Evolutionary conservation across 768 basidiomycete genomes (phyloP).

Genomic region (Leccinum longicurvipes): DNA sequence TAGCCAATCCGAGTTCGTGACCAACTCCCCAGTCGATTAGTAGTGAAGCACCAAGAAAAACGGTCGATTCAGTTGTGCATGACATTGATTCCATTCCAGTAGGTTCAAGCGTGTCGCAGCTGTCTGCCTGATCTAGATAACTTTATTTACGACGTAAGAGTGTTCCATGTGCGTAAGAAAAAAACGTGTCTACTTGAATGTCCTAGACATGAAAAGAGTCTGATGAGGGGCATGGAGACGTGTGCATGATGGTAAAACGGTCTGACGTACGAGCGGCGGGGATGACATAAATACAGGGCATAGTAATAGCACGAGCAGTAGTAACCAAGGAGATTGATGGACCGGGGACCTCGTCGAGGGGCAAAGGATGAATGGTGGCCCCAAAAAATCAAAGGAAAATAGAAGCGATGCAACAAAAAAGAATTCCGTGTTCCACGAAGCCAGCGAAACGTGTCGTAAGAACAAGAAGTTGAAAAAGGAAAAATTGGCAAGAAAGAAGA

Average conservation of each 20-base stretch:
- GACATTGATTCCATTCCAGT: not conserved
- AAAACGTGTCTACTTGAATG: not conserved
- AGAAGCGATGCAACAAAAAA: not conserved
- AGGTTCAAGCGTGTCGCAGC: not conserved
- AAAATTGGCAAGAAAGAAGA: not conserved
- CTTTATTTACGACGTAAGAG: not conserved
- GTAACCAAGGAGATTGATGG: constrained; percentile 7
- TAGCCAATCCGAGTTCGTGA: too few relatives aligned
- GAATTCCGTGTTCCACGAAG: not conserved
- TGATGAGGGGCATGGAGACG: not conserved
- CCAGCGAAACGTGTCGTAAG: not conserved
- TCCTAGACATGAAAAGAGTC: constrained; percentile 1
- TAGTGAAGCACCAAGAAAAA: too few relatives aligned
- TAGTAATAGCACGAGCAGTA: not conserved
- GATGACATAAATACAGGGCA: constrained; percentile 4
- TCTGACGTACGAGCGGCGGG: not conserved
- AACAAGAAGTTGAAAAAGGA: not conserved
- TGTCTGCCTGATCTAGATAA: not conserved
- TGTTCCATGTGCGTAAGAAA: not conserved
- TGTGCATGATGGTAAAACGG: not conserved
- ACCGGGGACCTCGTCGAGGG: not conserved
- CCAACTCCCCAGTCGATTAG: too few relatives aligned
- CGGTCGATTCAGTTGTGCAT: too few relatives aligned
- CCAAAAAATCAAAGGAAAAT: not conserved
- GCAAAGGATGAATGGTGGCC: not conserved